A percentile compares a stretch with the other conserved stretches of the same genome.
Evolutionary conservation across 23 red algal genomes (phyloP).

Genomic region (Gracilaria domingensis): DNA sequence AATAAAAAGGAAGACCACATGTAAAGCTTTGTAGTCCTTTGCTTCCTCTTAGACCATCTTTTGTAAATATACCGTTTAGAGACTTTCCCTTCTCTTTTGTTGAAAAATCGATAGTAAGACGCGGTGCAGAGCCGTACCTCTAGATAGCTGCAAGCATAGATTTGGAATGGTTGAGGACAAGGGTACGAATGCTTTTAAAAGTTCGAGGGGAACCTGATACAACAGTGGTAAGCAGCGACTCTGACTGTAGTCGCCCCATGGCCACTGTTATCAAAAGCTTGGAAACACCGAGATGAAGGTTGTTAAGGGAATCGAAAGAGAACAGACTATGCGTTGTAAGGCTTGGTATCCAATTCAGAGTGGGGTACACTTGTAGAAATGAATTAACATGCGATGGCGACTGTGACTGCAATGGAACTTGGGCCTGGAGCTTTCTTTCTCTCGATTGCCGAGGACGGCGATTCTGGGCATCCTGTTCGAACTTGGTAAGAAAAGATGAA

Average conservation of each 20-base stretch:
- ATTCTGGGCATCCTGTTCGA: background rate
- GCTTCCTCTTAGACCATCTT: conserved; percentile 30
- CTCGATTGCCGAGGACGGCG: background rate
- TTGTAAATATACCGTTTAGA: background rate
- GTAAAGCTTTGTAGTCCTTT: conserved; percentile 29
- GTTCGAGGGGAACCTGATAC: background rate
- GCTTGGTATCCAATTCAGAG: background rate
- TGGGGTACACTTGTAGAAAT: background rate
- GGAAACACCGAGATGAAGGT: conserved; percentile 19
- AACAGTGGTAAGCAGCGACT: background rate
- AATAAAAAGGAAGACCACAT: conserved; percentile 59
- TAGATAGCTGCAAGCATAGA: background rate
- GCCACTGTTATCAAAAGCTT: conserved; percentile 13
- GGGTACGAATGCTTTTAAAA: background rate
- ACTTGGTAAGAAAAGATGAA: background rate
- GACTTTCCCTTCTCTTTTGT: background rate
- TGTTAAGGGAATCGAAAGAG: conserved; percentile 21
- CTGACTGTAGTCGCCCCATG: conserved; percentile 4
- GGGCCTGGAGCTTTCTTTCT: background rate
- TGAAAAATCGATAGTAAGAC: background rate
- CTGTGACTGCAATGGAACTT: background rate
- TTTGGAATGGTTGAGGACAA: conserved; percentile 15
- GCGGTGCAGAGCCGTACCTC: background rate
- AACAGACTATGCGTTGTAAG: conserved; percentile 12
- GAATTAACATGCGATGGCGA: background rate